These are phyloP conservation scores for Trypanosomatidae sp. DNA, from an alignment of 208 protist species.

Conservation along the genomic window DNA sequence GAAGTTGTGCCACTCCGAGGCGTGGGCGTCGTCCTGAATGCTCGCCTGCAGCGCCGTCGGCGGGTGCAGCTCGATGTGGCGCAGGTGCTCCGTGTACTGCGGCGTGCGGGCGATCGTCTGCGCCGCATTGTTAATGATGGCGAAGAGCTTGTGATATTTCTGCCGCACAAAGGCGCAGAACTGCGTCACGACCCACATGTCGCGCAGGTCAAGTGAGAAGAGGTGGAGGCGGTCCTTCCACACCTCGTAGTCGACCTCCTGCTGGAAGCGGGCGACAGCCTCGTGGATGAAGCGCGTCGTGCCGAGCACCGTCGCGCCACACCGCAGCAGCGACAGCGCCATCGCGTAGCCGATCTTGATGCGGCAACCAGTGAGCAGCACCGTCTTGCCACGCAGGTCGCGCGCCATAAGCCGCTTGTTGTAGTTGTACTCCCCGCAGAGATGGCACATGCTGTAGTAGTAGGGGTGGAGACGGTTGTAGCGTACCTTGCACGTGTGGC, in stretches of 20 bases:
- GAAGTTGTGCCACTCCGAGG: slow-evolving; percentile 77
- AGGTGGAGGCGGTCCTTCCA: slow-evolving; percentile 94
- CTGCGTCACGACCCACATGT: slow-evolving; percentile 93
- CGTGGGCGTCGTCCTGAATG: slow-evolving; percentile 37
- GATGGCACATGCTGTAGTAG: slow-evolving; percentile 96
- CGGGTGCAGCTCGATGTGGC: slow-evolving; percentile 62
- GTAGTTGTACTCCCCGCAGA: slow-evolving; percentile 96
- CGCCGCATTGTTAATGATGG: slow-evolving; percentile 98
- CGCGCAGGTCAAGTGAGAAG: slow-evolving; percentile 94
- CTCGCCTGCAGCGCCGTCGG: slow-evolving; percentile 41
- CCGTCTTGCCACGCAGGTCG: slow-evolving; percentile 90
- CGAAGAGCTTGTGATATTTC: slow-evolving; percentile 78
- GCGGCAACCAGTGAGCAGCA: slow-evolving; percentile 92
- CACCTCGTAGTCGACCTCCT: slow-evolving; percentile 86
- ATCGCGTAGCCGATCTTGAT: slow-evolving; percentile 95
- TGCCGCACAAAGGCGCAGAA: slow-evolving; percentile 86
- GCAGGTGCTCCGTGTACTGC: slow-evolving; percentile 90
- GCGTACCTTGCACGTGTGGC: slow-evolving; percentile 87
- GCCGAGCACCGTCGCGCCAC: slow-evolving; percentile 81
- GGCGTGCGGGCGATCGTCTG: slow-evolving; percentile 96
- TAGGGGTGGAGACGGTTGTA: slow-evolving; percentile 95
- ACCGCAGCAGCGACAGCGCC: slow-evolving; percentile 84
- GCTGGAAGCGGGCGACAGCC: slow-evolving; percentile 73
- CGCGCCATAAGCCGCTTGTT: slow-evolving; percentile 90
- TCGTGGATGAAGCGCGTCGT: slow-evolving; percentile 94